Conservation (phyloP, 129 eudicot genomes). For the Erigeron canadensis region DNA sequence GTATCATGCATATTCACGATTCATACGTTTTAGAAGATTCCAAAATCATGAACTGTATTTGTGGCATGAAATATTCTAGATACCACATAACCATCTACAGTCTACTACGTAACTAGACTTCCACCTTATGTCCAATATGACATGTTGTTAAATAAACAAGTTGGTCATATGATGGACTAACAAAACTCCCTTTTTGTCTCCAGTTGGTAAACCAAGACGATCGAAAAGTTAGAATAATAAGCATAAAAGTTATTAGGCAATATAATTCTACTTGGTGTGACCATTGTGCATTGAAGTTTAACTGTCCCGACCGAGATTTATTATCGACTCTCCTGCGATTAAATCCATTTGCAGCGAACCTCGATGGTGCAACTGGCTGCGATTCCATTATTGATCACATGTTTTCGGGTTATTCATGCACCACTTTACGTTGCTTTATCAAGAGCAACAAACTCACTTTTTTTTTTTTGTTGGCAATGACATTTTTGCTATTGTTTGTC, state of each 20-base stretch:
- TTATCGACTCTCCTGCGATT: slow-evolving; percentile 49
- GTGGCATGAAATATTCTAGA: slow-evolving; percentile 81
- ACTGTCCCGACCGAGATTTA: slow-evolving; percentile 46
- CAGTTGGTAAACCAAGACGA: slow-evolving; percentile 43
- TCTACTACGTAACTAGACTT: slow-evolving; percentile 88
- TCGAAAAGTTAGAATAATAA: slow-evolving; percentile 23
- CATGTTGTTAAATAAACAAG: slow-evolving; percentile 73
- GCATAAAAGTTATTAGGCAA: background rate
- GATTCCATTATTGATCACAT: slow-evolving; percentile 50
- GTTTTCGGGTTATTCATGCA: too few species aligned
- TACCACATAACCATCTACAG: slow-evolving; percentile 68
- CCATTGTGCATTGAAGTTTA: slow-evolving; percentile 36
- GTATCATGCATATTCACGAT: background rate
- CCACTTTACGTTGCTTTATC: too few species aligned
- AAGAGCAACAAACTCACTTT: too few species aligned
- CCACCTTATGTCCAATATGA: slow-evolving; percentile 84
- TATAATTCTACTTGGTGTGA: slow-evolving; percentile 38
- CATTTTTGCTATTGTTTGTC: too few species aligned
- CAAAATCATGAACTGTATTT: slow-evolving; percentile 72
- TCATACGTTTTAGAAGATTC: slow-evolving; percentile 39
- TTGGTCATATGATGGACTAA: slow-evolving; percentile 56
- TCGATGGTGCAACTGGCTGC: slow-evolving; percentile 66
- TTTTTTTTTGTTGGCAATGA: too few species aligned
- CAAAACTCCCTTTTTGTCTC: slow-evolving; percentile 56
- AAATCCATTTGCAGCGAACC: slow-evolving; percentile 63